Conservation (phyloP, 2,329 filamentous ascomycete species). For the Leptosphaerulina australis region DNA sequence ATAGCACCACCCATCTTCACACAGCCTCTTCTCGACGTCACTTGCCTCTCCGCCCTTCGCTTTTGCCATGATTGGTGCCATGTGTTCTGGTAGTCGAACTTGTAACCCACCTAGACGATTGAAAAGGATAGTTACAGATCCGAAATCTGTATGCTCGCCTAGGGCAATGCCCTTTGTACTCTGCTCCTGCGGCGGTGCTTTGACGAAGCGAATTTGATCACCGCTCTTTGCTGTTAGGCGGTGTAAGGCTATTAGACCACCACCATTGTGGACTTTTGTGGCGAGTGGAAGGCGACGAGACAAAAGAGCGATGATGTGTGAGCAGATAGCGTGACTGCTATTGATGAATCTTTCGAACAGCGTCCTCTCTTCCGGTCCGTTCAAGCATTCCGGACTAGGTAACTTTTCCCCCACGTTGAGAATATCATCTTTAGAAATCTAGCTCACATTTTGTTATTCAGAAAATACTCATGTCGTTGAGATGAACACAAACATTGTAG, state of each 20-base stretch:
- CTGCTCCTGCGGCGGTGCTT: slow-evolving; percentile 53
- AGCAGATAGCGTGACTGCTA: slow-evolving; percentile 54
- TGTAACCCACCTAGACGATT: slow-evolving; percentile 63
- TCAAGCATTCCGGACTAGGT: background rate
- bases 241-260: slow-evolving; percentile 56
- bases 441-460: background rate
- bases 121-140: slow-evolving; percentile 62
- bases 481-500: slow-evolving; percentile 55
- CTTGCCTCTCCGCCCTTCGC: background rate
- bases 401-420: slow-evolving; percentile 42
- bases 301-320: slow-evolving; percentile 53
- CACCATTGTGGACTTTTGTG: slow-evolving; percentile 24
- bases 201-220: slow-evolving; percentile 62
- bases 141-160: slow-evolving; percentile 64
- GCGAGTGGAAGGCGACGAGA: slow-evolving; percentile 53
- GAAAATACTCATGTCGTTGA: background rate
- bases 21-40: slow-evolving; percentile 20
- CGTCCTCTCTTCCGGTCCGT: background rate
- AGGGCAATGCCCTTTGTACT: slow-evolving; percentile 45
- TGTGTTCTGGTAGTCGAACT: slow-evolving; percentile 53
- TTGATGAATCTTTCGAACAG: slow-evolving; percentile 54
- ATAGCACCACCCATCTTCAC: slow-evolving; percentile 56
- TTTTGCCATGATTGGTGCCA: slow-evolving; percentile 6
- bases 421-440: slow-evolving; percentile 61
- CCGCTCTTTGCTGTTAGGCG: slow-evolving; percentile 52